Evolutionary conservation across 768 basidiomycete species (phyloP), one percentile per base, ranked within the genome.

Genomic region (Cystofilobasidium macerans): DNA sequence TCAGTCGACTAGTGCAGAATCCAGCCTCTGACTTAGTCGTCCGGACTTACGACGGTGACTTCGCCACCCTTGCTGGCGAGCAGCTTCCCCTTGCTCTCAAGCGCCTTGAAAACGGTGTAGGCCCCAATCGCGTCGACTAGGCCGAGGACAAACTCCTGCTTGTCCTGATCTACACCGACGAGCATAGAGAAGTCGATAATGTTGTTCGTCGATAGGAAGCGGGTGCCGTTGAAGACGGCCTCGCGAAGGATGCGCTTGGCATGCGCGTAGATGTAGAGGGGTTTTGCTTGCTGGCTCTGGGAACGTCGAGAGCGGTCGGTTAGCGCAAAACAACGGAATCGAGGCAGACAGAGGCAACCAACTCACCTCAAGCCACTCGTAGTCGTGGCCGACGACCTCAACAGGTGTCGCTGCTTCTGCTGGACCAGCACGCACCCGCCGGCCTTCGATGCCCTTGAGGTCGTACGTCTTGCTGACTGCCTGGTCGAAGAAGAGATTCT

Each of bases 121-220:
- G 86, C 87, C 33, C 87, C 84, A 84, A 91, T 88, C 0, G 87
- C 88, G 73, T 91, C 88, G 12, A 91, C 88, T 1, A 91, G 79
- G 0, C 88, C 88, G 69, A 86, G 87, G 33, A 81, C 82, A 62
- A 89, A 84, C 71, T 86, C 81, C 71, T 83, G 85, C 65, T 77
- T 78, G 64, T 81, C 80, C 61, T 83, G 80, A 69, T 88, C 85
- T 28, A 68, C 63, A 11, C 48, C 42, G 60, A 61, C 45, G 22
- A 78, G 84, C 68, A 71, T 86, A 84, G 86, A 88, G 70, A 89
- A 91, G 72, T 91, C 88, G 86, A 89, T 89, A 71, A 89, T 87
- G 69, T 87, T 87, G 70, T 84, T 86, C 71, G 77, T 81, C 0
- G 85, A 79, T 59, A 91, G 77, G 72, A 86, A 91, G 1, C 86